Evolutionary conservation across 257 asterid genomes (phyloP).

Genomic region (Solanum chilense): DNA sequence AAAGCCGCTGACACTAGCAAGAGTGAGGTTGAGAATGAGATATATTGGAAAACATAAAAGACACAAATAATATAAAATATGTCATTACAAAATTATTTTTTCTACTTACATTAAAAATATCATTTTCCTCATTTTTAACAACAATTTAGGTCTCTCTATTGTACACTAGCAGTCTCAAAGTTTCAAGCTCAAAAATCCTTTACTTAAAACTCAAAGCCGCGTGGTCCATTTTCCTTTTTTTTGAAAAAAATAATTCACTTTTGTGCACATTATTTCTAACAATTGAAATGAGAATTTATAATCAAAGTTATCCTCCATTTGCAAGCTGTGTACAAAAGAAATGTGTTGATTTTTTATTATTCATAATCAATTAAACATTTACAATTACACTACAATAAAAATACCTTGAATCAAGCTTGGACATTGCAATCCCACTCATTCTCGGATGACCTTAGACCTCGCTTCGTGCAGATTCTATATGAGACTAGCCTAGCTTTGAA

Average conservation of each 20-base stretch:
- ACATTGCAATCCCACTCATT: too few species aligned
- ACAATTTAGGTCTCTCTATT: neutral
- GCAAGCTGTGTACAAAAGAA: neutral
- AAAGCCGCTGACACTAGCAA: too few species aligned
- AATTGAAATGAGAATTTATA: neutral
- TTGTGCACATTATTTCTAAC: neutral
- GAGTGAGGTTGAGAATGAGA: neutral
- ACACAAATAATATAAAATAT: neutral
- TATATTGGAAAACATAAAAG: neutral
- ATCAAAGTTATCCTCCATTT: neutral
- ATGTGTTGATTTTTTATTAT: neutral
- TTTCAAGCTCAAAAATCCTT: neutral
- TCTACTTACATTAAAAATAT: neutral
- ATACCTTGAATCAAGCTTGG: too few species aligned
- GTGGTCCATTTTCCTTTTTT: neutral
- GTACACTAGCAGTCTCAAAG: neutral
- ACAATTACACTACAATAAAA: neutral
- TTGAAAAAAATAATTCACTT: neutral
- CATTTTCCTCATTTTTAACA: neutral
- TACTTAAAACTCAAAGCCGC: neutral
- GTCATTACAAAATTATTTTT: neutral
- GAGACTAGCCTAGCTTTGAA: too few species aligned
- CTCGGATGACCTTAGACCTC: too few species aligned
- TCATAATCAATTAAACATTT: neutral
- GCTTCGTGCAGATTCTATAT: too few species aligned